Percentiles rank a stretch among this genome's conserved stretches.
Evolutionary conservation across 1,284 basidiomycete species (phyloP).

Genomic region (Rhodotorula sp.): DNA sequence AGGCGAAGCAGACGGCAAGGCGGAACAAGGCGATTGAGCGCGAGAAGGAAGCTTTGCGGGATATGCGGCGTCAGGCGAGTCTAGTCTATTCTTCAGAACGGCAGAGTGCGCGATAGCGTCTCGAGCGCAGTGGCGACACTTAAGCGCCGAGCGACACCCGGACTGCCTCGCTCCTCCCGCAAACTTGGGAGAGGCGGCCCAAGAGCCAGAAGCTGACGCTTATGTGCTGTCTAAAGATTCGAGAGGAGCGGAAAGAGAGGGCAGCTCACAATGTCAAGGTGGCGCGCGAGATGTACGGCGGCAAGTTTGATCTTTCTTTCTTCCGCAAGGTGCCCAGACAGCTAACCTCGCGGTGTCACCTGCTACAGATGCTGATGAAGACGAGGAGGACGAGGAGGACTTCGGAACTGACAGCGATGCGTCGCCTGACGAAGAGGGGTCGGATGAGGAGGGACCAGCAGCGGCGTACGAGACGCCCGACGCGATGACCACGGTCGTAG

Average conservation of each 20-base stretch:
- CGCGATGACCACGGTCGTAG: conserved; percentile 32
- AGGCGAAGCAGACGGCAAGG: conserved; percentile 62
- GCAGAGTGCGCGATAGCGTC: too few relatives aligned
- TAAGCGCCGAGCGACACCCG: too few relatives aligned
- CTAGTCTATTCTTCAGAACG: not conserved
- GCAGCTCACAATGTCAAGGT: conserved; percentile 40
- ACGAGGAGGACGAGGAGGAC: conserved; percentile 22
- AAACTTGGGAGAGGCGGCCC: too few relatives aligned
- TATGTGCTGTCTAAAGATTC: conserved; percentile 29
- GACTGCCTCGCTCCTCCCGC: not conserved
- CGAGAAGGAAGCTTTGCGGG: conserved; percentile 39
- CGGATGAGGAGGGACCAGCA: not conserved
- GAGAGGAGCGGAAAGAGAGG: conserved; percentile 41
- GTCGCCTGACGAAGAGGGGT: not conserved
- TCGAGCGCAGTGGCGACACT: too few relatives aligned
- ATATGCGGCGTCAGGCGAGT: conserved; percentile 35
- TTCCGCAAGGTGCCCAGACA: not conserved
- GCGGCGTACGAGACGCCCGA: conserved; percentile 28
- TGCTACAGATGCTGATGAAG: conserved; percentile 8
- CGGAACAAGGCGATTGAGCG: conserved; percentile 36
- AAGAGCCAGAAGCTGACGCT: too few relatives aligned
- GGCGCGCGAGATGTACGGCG: conserved; percentile 42
- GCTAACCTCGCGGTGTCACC: not conserved
- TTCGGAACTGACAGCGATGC: not conserved
- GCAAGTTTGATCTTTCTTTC: conserved; percentile 16